Evolutionary conservation across 1,284 basidiomycete genomes (phyloP), one percentile per base, ranked within the genome.

Genomic region (Rhodotorula sp.): DNA sequence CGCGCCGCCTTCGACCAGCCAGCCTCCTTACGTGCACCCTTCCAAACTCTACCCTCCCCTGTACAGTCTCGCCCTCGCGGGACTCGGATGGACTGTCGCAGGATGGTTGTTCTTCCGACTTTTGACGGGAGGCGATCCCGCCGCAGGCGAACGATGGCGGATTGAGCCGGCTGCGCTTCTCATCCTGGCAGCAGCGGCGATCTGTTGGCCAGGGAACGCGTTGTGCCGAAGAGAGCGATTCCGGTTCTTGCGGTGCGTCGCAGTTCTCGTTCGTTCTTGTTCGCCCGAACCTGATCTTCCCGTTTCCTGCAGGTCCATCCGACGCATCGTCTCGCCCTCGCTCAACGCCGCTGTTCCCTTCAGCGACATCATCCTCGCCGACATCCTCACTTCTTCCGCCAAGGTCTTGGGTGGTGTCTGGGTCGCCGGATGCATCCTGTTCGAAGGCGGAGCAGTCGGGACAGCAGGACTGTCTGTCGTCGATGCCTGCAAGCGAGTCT

Each of bases 341-440:
- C 78, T 85, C 40, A 82, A 83, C 63, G 83, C 84, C 59, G 85
- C 87, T 2, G 84, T 94, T 55, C 87, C 88, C 78, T 99, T 99
- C 80, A 88, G 88, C 53, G 94, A 99, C 78, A 88, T 99, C 57
- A 86, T 99, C 57, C 87, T 96, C 67, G 94, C 95, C 65, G 96
- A 99, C 84, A 87, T 97, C 70, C 86, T 96, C 76, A 99, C 96
- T 0, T 96, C 92, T 0, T 96, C 92, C 76, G 94, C 96, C 53
- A 97, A 97, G 82, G 94, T 99, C 37, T 83, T 98, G 48, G 96
- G 94, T 24, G 95, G 99, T 77, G 83, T 95, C 59, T 98, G 91
- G 90, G 82, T 97, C 31, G 92, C 91, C 2, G 77, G 89, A 4
- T 89, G 86, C 79, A 82, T 84, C 89, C 91, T 93, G 80, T 91